Percentiles rank a stretch among this genome's conserved stretches.
Conservation (phyloP, 495 filamentous ascomycete genomes). For the Aspergillus bertholletiae region DNA sequence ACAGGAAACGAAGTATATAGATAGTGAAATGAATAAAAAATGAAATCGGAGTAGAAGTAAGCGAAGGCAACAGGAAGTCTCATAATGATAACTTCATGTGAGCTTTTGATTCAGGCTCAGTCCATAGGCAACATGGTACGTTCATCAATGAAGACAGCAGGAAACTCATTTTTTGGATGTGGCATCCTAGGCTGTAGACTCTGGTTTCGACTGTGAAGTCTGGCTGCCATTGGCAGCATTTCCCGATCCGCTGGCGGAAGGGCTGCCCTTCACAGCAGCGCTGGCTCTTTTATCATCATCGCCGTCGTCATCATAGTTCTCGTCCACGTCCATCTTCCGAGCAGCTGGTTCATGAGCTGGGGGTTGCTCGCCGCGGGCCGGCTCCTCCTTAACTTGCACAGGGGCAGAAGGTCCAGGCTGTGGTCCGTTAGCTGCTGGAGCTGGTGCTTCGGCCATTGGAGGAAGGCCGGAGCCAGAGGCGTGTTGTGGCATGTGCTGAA, state of each 20-base stretch:
- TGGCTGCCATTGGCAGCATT: constrained; percentile 28
- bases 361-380: constrained; percentile 50
- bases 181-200: constrained; percentile 27
- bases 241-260: constrained; percentile 35
- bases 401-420: constrained; percentile 44
- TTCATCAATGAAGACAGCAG: constrained; percentile 2
- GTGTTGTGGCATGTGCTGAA: constrained; percentile 68
- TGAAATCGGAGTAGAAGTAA: constrained; percentile 3
- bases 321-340: constrained; percentile 94
- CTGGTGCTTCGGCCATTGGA: constrained; percentile 54
- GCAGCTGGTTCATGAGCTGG: constrained; percentile 76
- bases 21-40: too few species aligned
- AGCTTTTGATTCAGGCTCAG: neutral
- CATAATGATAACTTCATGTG: neutral
- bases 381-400: constrained; percentile 43
- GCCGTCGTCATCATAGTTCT: constrained; percentile 87
- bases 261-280: constrained; percentile 37
- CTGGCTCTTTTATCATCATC: constrained; percentile 72
- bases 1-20: constrained; percentile 2
- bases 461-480: constrained; percentile 42
- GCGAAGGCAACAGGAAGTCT: constrained; percentile 8
- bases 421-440: constrained; percentile 59
- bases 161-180: neutral
- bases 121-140: neutral
- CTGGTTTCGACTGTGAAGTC: constrained; percentile 32